Evolutionary conservation across 148 eudicot genomes (phyloP), one percentile per base, ranked within the genome.

Genomic region (Rhododendron henanense): DNA sequence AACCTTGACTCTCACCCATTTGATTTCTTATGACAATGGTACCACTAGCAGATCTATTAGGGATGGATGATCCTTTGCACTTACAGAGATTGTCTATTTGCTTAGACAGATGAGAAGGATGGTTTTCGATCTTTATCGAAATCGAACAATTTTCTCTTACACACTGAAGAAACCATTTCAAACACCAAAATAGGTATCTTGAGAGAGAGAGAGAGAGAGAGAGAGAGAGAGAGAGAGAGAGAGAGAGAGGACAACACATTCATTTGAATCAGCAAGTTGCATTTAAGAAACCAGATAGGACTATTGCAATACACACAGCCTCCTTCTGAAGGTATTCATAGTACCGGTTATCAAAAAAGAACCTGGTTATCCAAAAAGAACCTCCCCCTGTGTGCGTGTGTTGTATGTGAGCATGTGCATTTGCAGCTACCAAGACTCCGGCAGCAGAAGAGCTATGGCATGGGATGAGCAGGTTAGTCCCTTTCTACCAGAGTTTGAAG

Each of bases 361-460:
- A 63, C 71, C 71, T 63, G 23, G 37, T 69, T 37, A 15, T 73
- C 77, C 35, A 0, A 3, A 37, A 39, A 75, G n/a, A 75, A 16
- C 45, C 28, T 21, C 80, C 21, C 79, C 44, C 50, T 19, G n/a
- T 76, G 75, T 28, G 37, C 33, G 5, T 69, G 75, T 25, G 37
- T 25, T 67, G 18, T 69, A 31, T 25, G 75, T 35, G 14, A 69
- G 75, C 31, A 11, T 28, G 15, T 69, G 78, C 21, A 33, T n/a
- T 28, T n/a, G 77, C 76, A 83, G 84, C 84, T 57, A 80, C 65
- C 71, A 25, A 45, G 78, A 37, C 75, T 86, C 84, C 18, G 37
- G 75, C 18, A 10, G 31, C 37, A n/a, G 61, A 81, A 39, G 21
- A 9, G 79, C 39, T 0, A 51, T 15, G 88, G 85, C 75, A 39